Conservation (phyloP, 768 basidiomycete species). For the Mycena capillaripes region DNA sequence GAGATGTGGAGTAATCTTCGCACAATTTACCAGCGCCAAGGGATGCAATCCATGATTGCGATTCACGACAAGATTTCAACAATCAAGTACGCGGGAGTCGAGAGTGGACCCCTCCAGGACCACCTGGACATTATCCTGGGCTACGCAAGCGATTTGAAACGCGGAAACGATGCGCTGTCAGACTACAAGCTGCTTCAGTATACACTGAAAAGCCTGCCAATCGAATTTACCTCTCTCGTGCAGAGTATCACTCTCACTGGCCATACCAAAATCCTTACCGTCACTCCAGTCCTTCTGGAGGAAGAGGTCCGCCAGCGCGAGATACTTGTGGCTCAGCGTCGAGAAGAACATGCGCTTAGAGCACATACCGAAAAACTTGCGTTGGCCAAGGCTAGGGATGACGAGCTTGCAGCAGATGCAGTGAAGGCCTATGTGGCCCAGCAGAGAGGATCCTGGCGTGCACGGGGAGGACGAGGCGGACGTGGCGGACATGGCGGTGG, state of each 20-base stretch:
- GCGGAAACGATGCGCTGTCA: neutral
- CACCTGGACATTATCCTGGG: conserved; percentile 11
- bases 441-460: conserved; percentile 46
- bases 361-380: neutral
- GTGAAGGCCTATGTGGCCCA: conserved; percentile 73
- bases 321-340: neutral
- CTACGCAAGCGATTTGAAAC: neutral
- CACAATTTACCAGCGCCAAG: neutral
- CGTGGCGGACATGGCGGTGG: neutral
- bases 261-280: neutral
- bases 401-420: conserved; percentile 86
- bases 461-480: conserved; percentile 51
- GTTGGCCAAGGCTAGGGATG: neutral
- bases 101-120: conserved; percentile 14
- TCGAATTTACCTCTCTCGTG: neutral
- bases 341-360: neutral
- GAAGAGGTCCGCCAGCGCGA: neutral
- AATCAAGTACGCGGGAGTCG: conserved; percentile 4
- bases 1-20: conserved; percentile 15
- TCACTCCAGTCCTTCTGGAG: neutral
- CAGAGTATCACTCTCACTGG: neutral
- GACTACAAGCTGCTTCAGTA: neutral
- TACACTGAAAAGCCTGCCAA: neutral
- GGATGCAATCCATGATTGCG: conserved; percentile 13
- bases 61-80: neutral